Evolutionary conservation across 2,329 filamentous ascomycete genomes (phyloP), one percentile per base, ranked within the genome.

Genomic region (Fusarium tuaranense): DNA sequence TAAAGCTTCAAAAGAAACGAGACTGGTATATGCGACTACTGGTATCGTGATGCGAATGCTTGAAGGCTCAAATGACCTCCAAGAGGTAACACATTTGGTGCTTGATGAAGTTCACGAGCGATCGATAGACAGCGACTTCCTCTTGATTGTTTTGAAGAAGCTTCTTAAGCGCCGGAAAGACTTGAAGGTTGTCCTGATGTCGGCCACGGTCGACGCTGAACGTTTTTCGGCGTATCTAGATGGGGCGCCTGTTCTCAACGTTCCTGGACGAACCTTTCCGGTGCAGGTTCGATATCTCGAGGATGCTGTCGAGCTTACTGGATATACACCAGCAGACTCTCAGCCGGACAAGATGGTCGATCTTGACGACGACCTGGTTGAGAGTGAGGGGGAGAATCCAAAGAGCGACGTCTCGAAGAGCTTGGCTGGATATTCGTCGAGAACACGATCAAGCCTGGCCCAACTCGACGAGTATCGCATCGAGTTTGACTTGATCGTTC

Each of bases 31-130:
- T 83, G 97, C 97, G 63, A 98, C 93, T 2, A 93, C 91, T 7
- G 91, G 97, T 85, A 97, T 99, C 68, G 95, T 99, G n/a, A 94
- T 99, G 87, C 92, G 97, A 32, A 98, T 99, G 96, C 88, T 99
- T 16, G 97, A 99, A 82, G 92, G 93, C 10, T 94, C 94, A 0
- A 93, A 95, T 73, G 93, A 97, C 66, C 89, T 99, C 51, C 90
- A 91, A 67, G 96, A 98, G 73, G 92, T 99, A 63, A 98, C 96
- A 0, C 97, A 98, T 84, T 86, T 99, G 69, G 92, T 99, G 55
- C 91, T 99, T n/a, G 97, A 99, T 80, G 97, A 99, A 83, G 96
- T 98, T 3, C 97, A 99, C 80, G 97, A 99, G 82, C 92, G 96
- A 71, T 94, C 95, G 14, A 98, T 99, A 76, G 97, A 99, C 81